These are phyloP conservation scores for Phytophthora megakarya DNA, from an alignment of 352 stramenopile species.

Conservation along the genomic window DNA sequence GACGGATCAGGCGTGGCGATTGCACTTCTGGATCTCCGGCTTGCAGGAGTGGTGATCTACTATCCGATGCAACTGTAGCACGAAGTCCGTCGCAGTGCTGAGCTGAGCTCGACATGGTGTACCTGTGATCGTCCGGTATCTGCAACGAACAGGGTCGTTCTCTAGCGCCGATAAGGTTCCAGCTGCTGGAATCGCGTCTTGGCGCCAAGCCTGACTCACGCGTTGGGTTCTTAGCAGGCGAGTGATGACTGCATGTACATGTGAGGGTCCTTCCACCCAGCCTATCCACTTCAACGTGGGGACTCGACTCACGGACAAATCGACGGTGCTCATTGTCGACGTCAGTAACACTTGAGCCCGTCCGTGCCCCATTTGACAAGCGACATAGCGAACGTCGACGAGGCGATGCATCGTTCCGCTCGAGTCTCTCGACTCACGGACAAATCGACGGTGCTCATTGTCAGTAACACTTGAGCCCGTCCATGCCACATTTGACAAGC, in stretches of 20 bases:
- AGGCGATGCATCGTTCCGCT: too few species aligned
- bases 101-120: background rate
- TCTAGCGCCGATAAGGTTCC: slow-evolving; percentile 12
- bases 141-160: slow-evolving; percentile 1
- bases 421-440: too few species aligned
- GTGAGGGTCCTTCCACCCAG: slow-evolving; percentile 18
- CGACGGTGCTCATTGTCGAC: background rate
- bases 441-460: too few species aligned
- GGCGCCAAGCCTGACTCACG: slow-evolving; percentile 29
- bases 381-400: slow-evolving; percentile 21
- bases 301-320: background rate
- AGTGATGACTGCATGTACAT: slow-evolving; percentile 27
- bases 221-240: background rate
- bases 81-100: background rate
- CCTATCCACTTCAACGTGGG: slow-evolving; percentile 28
- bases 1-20: background rate
- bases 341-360: background rate
- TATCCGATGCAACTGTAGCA: too few species aligned
- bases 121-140: slow-evolving; percentile 27
- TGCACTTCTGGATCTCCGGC: background rate
- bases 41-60: too few species aligned
- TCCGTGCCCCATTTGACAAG: slow-evolving; percentile 8
- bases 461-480: background rate
- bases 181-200: slow-evolving; percentile 20
- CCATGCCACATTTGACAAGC: slow-evolving; percentile 6